Base-by-base conservation (phyloP, 1,139 yeast species). In the Suhomyces coccinellae region DNA sequence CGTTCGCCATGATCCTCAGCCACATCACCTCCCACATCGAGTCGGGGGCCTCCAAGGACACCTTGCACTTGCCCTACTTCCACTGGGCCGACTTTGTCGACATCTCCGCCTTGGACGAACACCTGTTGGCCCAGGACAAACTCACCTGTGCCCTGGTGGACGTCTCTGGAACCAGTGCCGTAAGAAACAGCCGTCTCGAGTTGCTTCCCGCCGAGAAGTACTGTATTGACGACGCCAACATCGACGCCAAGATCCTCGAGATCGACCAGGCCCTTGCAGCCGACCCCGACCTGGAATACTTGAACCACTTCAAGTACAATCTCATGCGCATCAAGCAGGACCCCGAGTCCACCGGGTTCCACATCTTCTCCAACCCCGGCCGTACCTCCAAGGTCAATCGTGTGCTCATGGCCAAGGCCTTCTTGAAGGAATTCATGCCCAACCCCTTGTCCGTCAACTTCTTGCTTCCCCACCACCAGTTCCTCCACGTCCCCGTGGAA, bases 401-500 rank as follows among this genome's bases (percentile, higher is more conserved):
- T 37, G 53, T 61, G 1, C 33, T 74, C 3, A 69, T 69, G 22
- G 61, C 72, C 2, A 67, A 65, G 47, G 69, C 78, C 13, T 75
- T 63, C 50, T 55, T 77, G 8, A 54, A 71, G 45, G 75, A 73
- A 34, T 73, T 74, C 46, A 77, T 77, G 68, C 68, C 71, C 1
- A 55, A 66, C n/a, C 81, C 82, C 5, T 46, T 57, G 13, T 61
- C 73, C 0, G 40, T 76, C 17, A 65, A 69, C 6, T 53, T 76
- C 15, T 49, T 75, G 22, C 32, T 59, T 5, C 58, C 60, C 5
- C 40, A 46, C 6, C 31, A 47, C 5, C 33, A 40, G 22, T 40
- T 46, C 13, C 32, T 57, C n/a, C 41, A 40, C 6, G 43, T 57
- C 4, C 42, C 45, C 1, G 53, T 58, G 12, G 41, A 46, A 16